Evolutionary conservation across 441 rosid genomes (phyloP).

Genomic region (Kokia cookei): DNA sequence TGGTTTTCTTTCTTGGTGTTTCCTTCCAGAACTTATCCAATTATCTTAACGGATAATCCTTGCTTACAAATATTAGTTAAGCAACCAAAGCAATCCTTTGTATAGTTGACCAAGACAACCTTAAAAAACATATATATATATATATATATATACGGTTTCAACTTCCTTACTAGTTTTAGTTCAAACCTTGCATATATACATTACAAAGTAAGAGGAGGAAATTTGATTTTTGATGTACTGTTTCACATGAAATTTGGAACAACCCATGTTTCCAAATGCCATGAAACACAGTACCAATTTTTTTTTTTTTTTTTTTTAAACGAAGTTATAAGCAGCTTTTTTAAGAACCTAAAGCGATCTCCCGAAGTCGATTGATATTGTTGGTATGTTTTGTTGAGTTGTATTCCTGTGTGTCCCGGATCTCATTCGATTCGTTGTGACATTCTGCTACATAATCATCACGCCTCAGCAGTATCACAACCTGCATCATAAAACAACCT

Average conservation of each 20-base stretch:
- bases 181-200: slow-evolving; percentile 10
- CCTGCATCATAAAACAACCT: slow-evolving; percentile 32
- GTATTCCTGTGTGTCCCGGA: slow-evolving; percentile 58
- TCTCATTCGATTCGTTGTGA: slow-evolving; percentile 47
- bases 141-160: neutral
- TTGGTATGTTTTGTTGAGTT: slow-evolving; percentile 62
- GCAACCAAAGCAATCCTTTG: neutral
- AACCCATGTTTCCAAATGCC: slow-evolving; percentile 22
- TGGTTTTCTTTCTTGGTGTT: neutral
- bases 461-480: slow-evolving; percentile 56
- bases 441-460: slow-evolving; percentile 27
- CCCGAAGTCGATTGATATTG: slow-evolving; percentile 48
- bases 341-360: slow-evolving; percentile 60
- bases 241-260: slow-evolving; percentile 25
- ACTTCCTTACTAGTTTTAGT: neutral
- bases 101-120: neutral
- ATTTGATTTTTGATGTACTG: slow-evolving; percentile 8
- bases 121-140: neutral
- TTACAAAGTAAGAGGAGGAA: neutral
- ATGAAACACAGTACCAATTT: slow-evolving; percentile 15
- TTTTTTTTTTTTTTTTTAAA: neutral
- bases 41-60: neutral
- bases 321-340: neutral
- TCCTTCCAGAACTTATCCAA: neutral
- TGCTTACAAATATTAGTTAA: neutral